phyloP scores from a whole-genome alignment of 1,139 yeast species.

The Candida sanyaensis region DNA sequence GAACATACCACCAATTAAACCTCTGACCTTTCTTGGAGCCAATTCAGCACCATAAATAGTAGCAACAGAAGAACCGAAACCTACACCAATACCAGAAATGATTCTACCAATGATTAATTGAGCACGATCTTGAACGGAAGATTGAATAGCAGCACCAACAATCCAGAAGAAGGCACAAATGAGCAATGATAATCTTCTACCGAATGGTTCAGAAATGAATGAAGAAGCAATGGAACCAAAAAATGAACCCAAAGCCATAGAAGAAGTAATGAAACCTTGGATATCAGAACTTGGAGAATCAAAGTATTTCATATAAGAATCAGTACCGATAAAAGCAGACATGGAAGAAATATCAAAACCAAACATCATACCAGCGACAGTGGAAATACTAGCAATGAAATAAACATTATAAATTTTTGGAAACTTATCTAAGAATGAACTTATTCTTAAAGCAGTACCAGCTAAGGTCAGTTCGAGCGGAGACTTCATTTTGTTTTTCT shows the following conservation, averaged over 20 bases:
- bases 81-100: slow-evolving; percentile 69
- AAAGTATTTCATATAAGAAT: slow-evolving; percentile 31
- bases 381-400: slow-evolving; percentile 48
- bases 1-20: slow-evolving; percentile 63
- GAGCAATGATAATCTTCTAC: slow-evolving; percentile 58
- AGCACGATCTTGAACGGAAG: slow-evolving; percentile 45
- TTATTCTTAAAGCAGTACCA: slow-evolving; percentile 35
- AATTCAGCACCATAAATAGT: slow-evolving; percentile 78
- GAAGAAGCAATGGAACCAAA: slow-evolving; percentile 55
- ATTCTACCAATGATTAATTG: slow-evolving; percentile 62
- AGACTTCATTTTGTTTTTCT: slow-evolving; percentile 12
- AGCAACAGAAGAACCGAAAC: slow-evolving; percentile 69
- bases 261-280: slow-evolving; percentile 63
- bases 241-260: slow-evolving; percentile 62
- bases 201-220: slow-evolving; percentile 55
- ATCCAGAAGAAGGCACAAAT: slow-evolving; percentile 49
- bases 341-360: slow-evolving; percentile 73
- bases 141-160: slow-evolving; percentile 51
- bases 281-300: slow-evolving; percentile 39
- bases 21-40: slow-evolving; percentile 66
- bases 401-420: slow-evolving; percentile 48
- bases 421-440: slow-evolving; percentile 33
- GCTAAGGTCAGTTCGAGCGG: slow-evolving; percentile 14
- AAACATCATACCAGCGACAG: slow-evolving; percentile 60
- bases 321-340: slow-evolving; percentile 56